Percentiles rank a stretch among this genome's conserved stretches.
phyloP scores from a whole-genome alignment of 805 yeast genomes.

The Maudiozyma turicensis region DNA sequence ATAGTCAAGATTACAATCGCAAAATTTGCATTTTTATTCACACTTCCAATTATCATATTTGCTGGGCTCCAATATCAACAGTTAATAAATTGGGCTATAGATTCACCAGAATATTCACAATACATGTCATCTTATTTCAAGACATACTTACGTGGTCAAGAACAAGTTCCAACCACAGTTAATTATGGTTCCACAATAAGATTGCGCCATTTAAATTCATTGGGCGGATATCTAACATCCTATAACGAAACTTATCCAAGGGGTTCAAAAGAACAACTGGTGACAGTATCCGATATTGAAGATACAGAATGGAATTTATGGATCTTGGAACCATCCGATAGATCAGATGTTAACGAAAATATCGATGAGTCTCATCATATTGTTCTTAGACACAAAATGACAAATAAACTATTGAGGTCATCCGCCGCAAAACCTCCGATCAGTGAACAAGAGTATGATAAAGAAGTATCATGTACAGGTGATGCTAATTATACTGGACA shows the following conservation, averaged over 20 bases:
- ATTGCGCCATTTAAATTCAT: conserved; percentile 56
- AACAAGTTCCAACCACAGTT: conserved; percentile 48
- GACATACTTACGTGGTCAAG: conserved; percentile 37
- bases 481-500: conserved; percentile 54
- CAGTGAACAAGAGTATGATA: conserved; percentile 82
- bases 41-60: conserved; percentile 53
- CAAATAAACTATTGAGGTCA: conserved; percentile 62
- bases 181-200: conserved; percentile 64
- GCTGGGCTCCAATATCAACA: conserved; percentile 48
- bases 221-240: conserved; percentile 77
- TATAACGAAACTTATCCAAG: conserved; percentile 52
- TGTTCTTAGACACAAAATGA: conserved; percentile 57
- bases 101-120: conserved; percentile 19
- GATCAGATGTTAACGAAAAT: conserved; percentile 19
- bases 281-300: conserved; percentile 56
- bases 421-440: conserved; percentile 71
- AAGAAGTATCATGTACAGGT: conserved; percentile 70
- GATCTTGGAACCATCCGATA: conserved; percentile 42
- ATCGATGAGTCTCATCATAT: conserved; percentile 49
- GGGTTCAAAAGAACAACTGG: conserved; percentile 71
- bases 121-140: conserved; percentile 61
- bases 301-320: conserved; percentile 61
- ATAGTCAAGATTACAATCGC: conserved; percentile 34
- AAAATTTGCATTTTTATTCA: conserved; percentile 36
- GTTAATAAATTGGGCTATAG: conserved; percentile 10